phyloP scores from a whole-genome alignment of 805 yeast species.

The Wickerhamiella lipophila region DNA sequence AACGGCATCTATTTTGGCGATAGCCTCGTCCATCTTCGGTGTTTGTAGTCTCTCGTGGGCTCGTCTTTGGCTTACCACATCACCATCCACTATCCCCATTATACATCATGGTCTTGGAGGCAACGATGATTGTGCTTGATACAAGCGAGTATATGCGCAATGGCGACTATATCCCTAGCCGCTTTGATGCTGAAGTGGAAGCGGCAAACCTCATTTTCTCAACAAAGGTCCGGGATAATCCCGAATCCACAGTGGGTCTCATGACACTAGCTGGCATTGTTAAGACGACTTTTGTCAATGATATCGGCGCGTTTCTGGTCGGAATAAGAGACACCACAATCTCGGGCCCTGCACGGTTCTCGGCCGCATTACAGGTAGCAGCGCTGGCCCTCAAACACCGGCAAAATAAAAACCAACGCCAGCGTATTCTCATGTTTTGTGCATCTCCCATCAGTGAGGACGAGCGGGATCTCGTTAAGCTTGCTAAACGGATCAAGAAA shows the following conservation, averaged over 20 bases:
- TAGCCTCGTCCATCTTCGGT: constrained; percentile 6
- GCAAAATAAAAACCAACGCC: constrained; percentile 84
- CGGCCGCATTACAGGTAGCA: constrained; percentile 86
- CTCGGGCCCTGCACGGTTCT: constrained; percentile 52
- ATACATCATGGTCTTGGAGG: constrained; percentile 71
- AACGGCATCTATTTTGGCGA: not conserved
- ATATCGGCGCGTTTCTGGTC: constrained; percentile 70
- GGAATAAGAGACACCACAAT: constrained; percentile 72
- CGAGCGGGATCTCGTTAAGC: constrained; percentile 58
- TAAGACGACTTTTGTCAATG: constrained; percentile 75
- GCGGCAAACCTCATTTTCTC: constrained; percentile 79
- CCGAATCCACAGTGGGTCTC: constrained; percentile 87
- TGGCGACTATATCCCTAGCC: constrained; percentile 80
- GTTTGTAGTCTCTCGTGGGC: too few species aligned
- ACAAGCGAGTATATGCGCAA: constrained; percentile 93
- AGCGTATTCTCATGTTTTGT: constrained; percentile 78
- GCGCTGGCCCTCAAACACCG: constrained; percentile 89
- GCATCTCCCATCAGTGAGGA: constrained; percentile 70
- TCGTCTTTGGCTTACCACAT: not conserved
- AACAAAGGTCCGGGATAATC: constrained; percentile 74
- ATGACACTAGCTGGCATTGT: constrained; percentile 85
- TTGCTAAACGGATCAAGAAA: constrained; percentile 88
- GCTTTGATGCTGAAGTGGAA: constrained; percentile 87
- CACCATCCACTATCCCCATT: not conserved
- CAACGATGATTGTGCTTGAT: constrained; percentile 89